These are phyloP conservation scores for Barnettozyma populi DNA, from an alignment of 805 yeast genomes.

Conservation along the genomic window DNA sequence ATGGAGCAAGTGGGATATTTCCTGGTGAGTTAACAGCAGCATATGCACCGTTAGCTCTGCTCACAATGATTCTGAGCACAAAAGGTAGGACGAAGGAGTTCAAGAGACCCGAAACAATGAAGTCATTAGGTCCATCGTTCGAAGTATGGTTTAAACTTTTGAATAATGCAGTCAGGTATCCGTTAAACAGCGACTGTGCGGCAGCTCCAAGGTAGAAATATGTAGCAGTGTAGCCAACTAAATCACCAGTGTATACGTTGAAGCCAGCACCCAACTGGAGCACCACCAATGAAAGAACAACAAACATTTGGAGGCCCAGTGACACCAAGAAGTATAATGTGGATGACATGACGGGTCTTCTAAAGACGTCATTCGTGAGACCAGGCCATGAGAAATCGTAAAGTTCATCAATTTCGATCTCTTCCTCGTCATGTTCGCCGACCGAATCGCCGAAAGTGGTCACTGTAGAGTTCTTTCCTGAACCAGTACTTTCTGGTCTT, in stretches of 20 bases:
- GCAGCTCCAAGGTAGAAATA: conserved; percentile 16
- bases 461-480: neutral
- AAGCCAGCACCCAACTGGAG: conserved; percentile 12
- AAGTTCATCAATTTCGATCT: conserved; percentile 14
- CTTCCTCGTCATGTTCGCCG: neutral
- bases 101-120: conserved; percentile 2
- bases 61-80: conserved; percentile 7
- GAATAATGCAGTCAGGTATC: conserved; percentile 19
- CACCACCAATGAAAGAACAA: conserved; percentile 7
- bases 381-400: conserved; percentile 25
- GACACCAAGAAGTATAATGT: conserved; percentile 10
- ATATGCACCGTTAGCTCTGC: conserved; percentile 16
- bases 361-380: conserved; percentile 22
- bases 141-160: conserved; percentile 8
- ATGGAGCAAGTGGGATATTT: conserved; percentile 7
- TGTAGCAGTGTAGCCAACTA: neutral
- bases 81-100: conserved; percentile 22
- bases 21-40: conserved; percentile 23
- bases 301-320: conserved; percentile 15
- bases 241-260: conserved; percentile 3
- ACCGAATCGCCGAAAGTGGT: too few relatives aligned
- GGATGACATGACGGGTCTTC: conserved; percentile 13
- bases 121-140: neutral
- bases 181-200: conserved; percentile 13
- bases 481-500: neutral